A percentile compares a stretch with the other conserved stretches of the same genome.
phyloP scores from a whole-genome alignment of 495 filamentous ascomycete genomes.

The Rusavskia elegans region DNA sequence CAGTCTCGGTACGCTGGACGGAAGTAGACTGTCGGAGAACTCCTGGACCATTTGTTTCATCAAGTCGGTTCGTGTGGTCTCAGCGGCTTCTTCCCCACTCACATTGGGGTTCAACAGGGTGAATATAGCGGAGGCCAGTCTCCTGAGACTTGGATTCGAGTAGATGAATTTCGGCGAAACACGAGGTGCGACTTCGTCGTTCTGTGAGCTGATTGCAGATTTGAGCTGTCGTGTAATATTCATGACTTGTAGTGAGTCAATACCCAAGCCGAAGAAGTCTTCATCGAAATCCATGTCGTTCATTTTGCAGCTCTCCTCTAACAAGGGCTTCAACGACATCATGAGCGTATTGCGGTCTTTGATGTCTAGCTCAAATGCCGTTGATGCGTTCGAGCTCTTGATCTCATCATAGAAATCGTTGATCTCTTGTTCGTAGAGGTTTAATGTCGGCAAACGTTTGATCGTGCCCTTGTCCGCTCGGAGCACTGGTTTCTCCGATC shows the following conservation, averaged over 20 bases:
- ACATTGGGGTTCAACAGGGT: not conserved
- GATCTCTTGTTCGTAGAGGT: slow-evolving; percentile 20
- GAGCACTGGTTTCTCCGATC: slow-evolving; percentile 17
- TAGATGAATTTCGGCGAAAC: not conserved
- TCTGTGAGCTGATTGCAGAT: not conserved
- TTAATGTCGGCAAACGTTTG: slow-evolving; percentile 13
- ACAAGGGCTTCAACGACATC: no score
- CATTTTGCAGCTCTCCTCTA: no score
- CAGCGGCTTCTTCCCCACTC: not conserved
- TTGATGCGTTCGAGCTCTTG: not conserved
- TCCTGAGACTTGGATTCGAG: not conserved
- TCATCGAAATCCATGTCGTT: no score
- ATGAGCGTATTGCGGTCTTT: no score
- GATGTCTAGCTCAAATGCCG: no score
- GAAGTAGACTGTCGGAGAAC: not conserved
- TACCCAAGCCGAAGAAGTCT: slow-evolving; percentile 6
- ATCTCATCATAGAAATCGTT: slow-evolving; percentile 18
- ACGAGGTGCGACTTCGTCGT: not conserved
- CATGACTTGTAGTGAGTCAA: slow-evolving; percentile 8
- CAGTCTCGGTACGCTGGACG: not conserved
- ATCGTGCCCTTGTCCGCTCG: slow-evolving; percentile 27
- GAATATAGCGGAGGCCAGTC: not conserved
- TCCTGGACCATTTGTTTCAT: not conserved
- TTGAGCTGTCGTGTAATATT: not conserved
- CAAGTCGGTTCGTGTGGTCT: not conserved